These are phyloP conservation scores for Kwoniella heveanensis DNA, from an alignment of 768 basidiomycete genomes.

Conservation along the genomic window DNA sequence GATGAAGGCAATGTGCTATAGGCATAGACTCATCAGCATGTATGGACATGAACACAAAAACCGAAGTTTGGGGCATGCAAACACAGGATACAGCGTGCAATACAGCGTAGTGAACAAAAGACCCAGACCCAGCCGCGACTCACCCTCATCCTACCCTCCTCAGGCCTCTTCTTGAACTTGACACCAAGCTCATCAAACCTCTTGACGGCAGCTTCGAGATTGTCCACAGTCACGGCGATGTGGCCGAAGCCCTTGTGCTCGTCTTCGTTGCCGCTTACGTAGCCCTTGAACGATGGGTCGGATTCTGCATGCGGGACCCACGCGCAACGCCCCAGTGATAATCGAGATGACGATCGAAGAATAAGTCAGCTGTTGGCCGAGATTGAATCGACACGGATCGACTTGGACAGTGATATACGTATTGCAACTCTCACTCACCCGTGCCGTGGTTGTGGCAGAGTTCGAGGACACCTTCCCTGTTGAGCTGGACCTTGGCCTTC, in stretches of 20 bases:
- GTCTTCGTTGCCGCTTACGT: conserved; percentile 81
- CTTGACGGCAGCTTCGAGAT: conserved; percentile 79
- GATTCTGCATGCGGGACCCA: conserved; percentile 65
- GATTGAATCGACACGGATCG: too few relatives aligned
- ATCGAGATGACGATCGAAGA: background rate
- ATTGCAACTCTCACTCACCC: conserved; percentile 22
- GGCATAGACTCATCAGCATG: background rate
- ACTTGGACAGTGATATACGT: background rate
- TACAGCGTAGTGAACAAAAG: too few relatives aligned
- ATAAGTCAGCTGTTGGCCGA: too few relatives aligned
- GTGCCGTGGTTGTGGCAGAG: conserved; percentile 51
- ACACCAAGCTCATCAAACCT: conserved; percentile 80
- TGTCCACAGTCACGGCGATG: conserved; percentile 79
- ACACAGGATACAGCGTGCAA: too few relatives aligned
- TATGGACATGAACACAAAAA: too few relatives aligned
- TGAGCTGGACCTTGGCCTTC: conserved; percentile 58
- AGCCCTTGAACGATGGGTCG: conserved; percentile 76
- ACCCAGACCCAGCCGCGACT: too few relatives aligned
- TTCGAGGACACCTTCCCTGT: conserved; percentile 68
- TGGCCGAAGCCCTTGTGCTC: conserved; percentile 80
- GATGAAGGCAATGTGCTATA: conserved; percentile 49
- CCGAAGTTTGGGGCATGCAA: too few relatives aligned
- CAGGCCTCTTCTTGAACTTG: conserved; percentile 79
- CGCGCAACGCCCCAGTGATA: too few relatives aligned
- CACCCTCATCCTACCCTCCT: conserved; percentile 76